phyloP scores from a whole-genome alignment of 805 yeast species.

The Isabelozyma heimii region DNA sequence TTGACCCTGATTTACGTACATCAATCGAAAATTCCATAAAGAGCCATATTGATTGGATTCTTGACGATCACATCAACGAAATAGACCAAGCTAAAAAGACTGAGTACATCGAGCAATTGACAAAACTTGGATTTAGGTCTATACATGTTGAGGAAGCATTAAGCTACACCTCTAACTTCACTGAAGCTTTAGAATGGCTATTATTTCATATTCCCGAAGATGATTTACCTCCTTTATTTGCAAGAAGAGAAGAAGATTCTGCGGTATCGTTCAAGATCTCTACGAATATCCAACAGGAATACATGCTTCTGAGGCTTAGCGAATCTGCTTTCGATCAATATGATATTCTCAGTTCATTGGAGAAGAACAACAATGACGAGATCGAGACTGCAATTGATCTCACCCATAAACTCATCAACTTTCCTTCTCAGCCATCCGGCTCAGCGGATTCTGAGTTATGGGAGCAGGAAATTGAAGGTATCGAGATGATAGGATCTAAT shows the following conservation, averaged over 20 bases:
- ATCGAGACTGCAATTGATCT: slow-evolving; percentile 48
- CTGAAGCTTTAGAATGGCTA: slow-evolving; percentile 69
- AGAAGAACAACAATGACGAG: slow-evolving; percentile 43
- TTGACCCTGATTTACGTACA: slow-evolving; percentile 61
- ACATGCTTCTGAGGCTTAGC: slow-evolving; percentile 53
- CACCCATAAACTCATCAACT: slow-evolving; percentile 36
- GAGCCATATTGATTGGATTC: slow-evolving; percentile 55
- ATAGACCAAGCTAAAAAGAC: slow-evolving; percentile 1
- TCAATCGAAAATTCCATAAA: slow-evolving; percentile 61
- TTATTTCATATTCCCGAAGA: slow-evolving; percentile 91
- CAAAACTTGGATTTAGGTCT: slow-evolving; percentile 61
- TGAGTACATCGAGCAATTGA: slow-evolving; percentile 6
- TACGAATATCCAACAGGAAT: slow-evolving; percentile 52
- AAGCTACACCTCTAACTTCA: slow-evolving; percentile 48
- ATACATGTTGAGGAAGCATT: slow-evolving; percentile 73
- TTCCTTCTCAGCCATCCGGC: slow-evolving; percentile 3
- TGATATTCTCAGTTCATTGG: slow-evolving; percentile 53
- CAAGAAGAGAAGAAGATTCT: slow-evolving; percentile 55
- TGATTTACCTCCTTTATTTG: slow-evolving; percentile 72
- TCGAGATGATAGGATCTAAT: slow-evolving; percentile 50
- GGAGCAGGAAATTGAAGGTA: slow-evolving; percentile 73
- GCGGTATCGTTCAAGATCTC: slow-evolving; percentile 57
- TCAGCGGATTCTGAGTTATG: slow-evolving; percentile 41
- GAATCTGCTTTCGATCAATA: slow-evolving; percentile 71
- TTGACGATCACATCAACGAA: slow-evolving; percentile 11